Conservation (phyloP, 2,329 filamentous ascomycete species). For the Cladosporium sp. region DNA sequence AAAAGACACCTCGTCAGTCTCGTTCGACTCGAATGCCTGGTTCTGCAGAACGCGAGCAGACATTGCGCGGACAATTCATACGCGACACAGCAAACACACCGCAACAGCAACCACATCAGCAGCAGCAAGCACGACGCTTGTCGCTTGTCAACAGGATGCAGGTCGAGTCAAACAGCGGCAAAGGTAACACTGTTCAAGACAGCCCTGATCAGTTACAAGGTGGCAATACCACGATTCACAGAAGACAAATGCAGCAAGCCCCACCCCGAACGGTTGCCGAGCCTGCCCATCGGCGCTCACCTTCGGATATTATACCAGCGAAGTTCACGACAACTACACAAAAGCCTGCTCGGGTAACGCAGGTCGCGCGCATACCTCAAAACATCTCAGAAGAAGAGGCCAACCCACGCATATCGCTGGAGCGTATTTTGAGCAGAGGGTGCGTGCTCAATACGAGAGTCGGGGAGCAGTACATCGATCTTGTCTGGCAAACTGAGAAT, state of each 20-base stretch:
- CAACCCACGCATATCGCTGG: not conserved
- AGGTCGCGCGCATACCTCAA: not conserved
- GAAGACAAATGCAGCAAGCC: not conserved
- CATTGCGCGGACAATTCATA: not conserved
- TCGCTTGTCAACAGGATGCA: not conserved
- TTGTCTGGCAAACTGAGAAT: conserved; percentile 2
- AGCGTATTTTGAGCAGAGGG: not conserved
- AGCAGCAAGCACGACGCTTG: not conserved
- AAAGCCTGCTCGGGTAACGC: not conserved
- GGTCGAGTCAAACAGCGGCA: not conserved
- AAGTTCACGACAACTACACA: not conserved
- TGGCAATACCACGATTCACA: not conserved
- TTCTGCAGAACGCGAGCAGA: not conserved
- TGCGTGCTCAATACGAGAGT: not conserved
- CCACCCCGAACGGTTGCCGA: not conserved
- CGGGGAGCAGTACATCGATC: not conserved
- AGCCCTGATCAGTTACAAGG: conserved; percentile 8
- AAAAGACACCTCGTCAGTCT: not conserved
- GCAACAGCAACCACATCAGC: not conserved
- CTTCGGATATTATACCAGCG: not conserved
- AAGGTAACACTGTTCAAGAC: not conserved
- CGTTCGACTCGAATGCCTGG: not conserved
- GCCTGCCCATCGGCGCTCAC: not conserved
- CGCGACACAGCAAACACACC: not conserved
- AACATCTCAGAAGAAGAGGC: not conserved